phyloP scores from a whole-genome alignment of 2,329 filamentous ascomycete species.

The Curvularia verruculosa region DNA sequence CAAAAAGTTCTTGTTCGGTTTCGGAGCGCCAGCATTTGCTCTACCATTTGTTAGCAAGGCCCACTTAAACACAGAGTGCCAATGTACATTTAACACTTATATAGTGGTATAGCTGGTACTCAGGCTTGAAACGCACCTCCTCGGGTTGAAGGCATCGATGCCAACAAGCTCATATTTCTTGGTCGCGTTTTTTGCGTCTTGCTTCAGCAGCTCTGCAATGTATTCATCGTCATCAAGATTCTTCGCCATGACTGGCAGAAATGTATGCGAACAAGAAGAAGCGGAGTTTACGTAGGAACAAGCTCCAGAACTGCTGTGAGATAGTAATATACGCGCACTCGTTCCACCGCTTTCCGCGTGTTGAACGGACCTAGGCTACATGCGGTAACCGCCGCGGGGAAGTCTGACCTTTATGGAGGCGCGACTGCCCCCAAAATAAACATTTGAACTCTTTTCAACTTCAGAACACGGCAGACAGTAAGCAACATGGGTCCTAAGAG shows the following conservation, averaged over 20 bases:
- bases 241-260: slow-evolving; percentile 26
- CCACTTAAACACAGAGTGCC: background rate
- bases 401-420: slow-evolving; percentile 23
- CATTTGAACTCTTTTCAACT: slow-evolving; percentile 16
- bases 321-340: slow-evolving; percentile 7
- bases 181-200: slow-evolving; percentile 77
- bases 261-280: background rate
- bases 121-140: slow-evolving; percentile 52
- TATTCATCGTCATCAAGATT: slow-evolving; percentile 69
- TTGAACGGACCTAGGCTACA: slow-evolving; percentile 8
- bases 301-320: slow-evolving; percentile 1
- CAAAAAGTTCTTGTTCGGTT: slow-evolving; percentile 90
- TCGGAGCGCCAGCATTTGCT: slow-evolving; percentile 72
- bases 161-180: slow-evolving; percentile 77
- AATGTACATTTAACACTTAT: slow-evolving; percentile 14
- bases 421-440: slow-evolving; percentile 39
- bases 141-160: slow-evolving; percentile 68
- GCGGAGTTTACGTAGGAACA: background rate
- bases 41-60: slow-evolving; percentile 43
- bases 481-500: slow-evolving; percentile 35
- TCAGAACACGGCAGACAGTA: slow-evolving; percentile 4
- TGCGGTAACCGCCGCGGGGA: slow-evolving; percentile 29
- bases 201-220: slow-evolving; percentile 76
- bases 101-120: slow-evolving; percentile 9
- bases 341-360: slow-evolving; percentile 3